Evolutionary conservation across 306 rosid genomes (phyloP).

Genomic region (Lathyrus sativus): DNA sequence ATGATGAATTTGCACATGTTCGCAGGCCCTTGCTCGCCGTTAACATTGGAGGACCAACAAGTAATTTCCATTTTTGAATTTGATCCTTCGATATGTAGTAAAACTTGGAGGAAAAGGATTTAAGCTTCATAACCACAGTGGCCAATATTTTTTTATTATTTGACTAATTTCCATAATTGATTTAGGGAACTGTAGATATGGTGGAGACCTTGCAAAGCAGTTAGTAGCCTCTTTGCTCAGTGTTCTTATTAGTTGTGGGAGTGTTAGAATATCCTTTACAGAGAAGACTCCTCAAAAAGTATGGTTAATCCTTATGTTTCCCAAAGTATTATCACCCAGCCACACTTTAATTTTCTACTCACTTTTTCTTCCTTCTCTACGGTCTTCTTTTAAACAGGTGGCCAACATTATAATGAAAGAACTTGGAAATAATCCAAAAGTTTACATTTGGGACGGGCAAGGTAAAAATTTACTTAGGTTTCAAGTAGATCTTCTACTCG

Average conservation of each 20-base stretch:
- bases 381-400: conserved; percentile 57
- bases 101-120: not conserved
- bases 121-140: not conserved
- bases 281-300: conserved; percentile 86
- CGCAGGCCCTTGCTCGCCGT: conserved; percentile 86
- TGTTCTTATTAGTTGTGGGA: conserved; percentile 82
- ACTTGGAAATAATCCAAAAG: conserved; percentile 79
- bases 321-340: not conserved
- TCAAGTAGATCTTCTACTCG: conserved; percentile 28
- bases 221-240: conserved; percentile 59
- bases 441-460: conserved; percentile 81
- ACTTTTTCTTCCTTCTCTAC: conserved; percentile 7
- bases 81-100: conserved; percentile 27
- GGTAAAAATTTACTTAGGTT: conserved; percentile 50
- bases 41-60: conserved; percentile 80
- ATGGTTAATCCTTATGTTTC: conserved; percentile 21
- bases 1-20: conserved; percentile 73
- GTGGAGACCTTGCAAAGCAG: conserved; percentile 85
- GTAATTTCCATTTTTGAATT: conserved; percentile 51
- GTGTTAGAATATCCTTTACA: conserved; percentile 91
- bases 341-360: conserved; percentile 6
- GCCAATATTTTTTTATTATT: not conserved
- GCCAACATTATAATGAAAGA: conserved; percentile 60
- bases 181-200: conserved; percentile 81
- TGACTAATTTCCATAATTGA: conserved; percentile 35